These are phyloP conservation scores for Globisporangium lucens DNA, from an alignment of 352 stramenopile genomes.

Conservation along the genomic window DNA sequence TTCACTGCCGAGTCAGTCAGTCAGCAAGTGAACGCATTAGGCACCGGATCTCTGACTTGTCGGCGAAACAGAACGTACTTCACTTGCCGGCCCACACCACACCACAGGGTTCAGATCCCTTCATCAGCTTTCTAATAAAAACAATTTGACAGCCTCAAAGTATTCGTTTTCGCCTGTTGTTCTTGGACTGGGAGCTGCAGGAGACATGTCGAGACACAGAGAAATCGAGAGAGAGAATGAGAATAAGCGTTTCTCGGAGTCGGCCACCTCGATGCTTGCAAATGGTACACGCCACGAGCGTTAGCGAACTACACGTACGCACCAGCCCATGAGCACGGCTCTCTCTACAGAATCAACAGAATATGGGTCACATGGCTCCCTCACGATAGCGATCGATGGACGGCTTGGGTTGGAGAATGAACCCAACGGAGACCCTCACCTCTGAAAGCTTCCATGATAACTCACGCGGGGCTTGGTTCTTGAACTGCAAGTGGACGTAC, in stretches of 20 bases:
- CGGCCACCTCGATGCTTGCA: not conserved
- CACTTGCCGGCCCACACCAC: not conserved
- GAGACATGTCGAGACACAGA: no score
- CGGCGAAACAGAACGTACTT: not conserved
- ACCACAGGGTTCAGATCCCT: not conserved
- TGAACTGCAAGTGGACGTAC: not conserved
- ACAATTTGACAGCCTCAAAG: not conserved
- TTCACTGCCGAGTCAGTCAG: not conserved
- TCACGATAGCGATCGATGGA: not conserved
- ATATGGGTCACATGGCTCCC: not conserved
- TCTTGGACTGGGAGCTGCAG: no score
- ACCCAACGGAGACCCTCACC: not conserved
- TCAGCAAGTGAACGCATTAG: not conserved
- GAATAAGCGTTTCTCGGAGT: no score
- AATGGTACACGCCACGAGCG: not conserved
- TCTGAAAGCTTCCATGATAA: not conserved
- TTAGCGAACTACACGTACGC: not conserved
- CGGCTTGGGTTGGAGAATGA: not conserved
- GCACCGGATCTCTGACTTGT: not conserved
- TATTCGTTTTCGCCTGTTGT: no score
- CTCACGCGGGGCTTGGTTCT: not conserved
- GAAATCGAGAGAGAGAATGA: no score
- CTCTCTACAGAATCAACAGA: not conserved
- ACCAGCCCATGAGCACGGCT: not conserved
- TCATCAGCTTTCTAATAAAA: not conserved